phyloP scores from a whole-genome alignment of 2,329 filamentous ascomycete genomes.

The Mycogone perniciosa region DNA sequence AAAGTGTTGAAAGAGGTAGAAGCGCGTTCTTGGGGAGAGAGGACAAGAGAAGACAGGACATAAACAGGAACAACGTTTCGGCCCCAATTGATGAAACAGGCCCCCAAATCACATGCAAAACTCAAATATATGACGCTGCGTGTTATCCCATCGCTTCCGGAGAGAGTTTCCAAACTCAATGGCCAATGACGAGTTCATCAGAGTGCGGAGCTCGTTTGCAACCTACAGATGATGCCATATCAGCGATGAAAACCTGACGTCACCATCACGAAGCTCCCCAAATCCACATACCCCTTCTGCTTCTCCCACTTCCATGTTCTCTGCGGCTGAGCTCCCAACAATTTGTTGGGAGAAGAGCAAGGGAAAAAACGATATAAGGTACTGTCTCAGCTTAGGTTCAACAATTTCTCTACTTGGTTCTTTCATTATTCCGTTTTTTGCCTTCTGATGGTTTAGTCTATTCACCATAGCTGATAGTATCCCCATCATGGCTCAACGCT shows the following conservation, averaged over 20 bases:
- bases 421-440: too few relatives aligned
- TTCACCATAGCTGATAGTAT: background rate
- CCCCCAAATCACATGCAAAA: conserved; percentile 10
- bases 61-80: background rate
- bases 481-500: conserved; percentile 4
- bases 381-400: too few relatives aligned
- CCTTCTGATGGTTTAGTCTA: too few relatives aligned
- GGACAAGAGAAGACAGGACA: background rate
- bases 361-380: too few relatives aligned
- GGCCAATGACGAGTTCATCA: conserved; percentile 4
- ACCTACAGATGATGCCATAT: background rate
- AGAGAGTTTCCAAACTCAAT: background rate
- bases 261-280: conserved; percentile 14
- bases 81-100: background rate
- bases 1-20: background rate
- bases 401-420: background rate
- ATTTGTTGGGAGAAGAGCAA: background rate
- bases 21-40: background rate
- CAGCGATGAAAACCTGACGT: conserved; percentile 20
- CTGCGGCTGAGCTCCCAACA: background rate
- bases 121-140: background rate
- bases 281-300: background rate
- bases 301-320: background rate
- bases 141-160: background rate
- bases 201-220: conserved; percentile 6